Evolutionary conservation across 768 basidiomycete genomes (phyloP).

Genomic region (Coprinopsis cinerea): DNA sequence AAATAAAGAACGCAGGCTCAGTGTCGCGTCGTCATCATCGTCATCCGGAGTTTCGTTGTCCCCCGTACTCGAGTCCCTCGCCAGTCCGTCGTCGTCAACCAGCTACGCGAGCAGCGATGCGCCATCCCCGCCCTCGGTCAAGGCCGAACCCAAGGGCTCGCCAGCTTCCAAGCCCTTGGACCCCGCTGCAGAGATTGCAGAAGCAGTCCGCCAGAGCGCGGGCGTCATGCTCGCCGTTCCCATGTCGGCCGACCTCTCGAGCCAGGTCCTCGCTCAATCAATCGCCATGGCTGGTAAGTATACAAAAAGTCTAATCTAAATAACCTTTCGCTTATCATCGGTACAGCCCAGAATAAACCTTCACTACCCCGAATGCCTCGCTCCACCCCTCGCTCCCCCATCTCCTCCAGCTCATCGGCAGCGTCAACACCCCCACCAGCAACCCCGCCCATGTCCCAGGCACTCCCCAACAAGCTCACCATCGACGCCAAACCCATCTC

Average conservation of each 20-base stretch:
- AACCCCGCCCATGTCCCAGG: constrained; percentile 25
- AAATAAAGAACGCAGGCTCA: constrained; percentile 36
- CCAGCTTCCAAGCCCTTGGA: constrained; percentile 12
- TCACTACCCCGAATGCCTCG: constrained; percentile 34
- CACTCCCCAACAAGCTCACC: constrained; percentile 14
- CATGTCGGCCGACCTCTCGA: constrained; percentile 30
- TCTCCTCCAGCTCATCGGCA: constrained; percentile 39
- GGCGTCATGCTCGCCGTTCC: constrained; percentile 52
- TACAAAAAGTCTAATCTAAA: neutral
- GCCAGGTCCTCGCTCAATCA: constrained; percentile 12
- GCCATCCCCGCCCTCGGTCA: constrained; percentile 15
- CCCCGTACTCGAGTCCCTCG: constrained; percentile 36
- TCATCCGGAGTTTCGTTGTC: constrained; percentile 52
- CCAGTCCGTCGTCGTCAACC: constrained; percentile 22
- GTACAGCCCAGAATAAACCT: constrained; percentile 25
- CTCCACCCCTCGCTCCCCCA: constrained; percentile 18
- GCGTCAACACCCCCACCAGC: constrained; percentile 38
- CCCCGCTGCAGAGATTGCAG: constrained; percentile 39
- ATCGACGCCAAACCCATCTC: constrained; percentile 16
- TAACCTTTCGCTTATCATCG: constrained; percentile 2
- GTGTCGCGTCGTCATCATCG: constrained; percentile 49
- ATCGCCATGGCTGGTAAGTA: neutral
- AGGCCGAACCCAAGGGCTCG: constrained; percentile 5
- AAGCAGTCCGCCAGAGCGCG: constrained; percentile 45
- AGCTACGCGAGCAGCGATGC: constrained; percentile 22